Percentiles rank a stretch among this genome's conserved stretches.
phyloP scores from a whole-genome alignment of 2,329 filamentous ascomycete genomes.

The Macrophomina phaseolina region DNA sequence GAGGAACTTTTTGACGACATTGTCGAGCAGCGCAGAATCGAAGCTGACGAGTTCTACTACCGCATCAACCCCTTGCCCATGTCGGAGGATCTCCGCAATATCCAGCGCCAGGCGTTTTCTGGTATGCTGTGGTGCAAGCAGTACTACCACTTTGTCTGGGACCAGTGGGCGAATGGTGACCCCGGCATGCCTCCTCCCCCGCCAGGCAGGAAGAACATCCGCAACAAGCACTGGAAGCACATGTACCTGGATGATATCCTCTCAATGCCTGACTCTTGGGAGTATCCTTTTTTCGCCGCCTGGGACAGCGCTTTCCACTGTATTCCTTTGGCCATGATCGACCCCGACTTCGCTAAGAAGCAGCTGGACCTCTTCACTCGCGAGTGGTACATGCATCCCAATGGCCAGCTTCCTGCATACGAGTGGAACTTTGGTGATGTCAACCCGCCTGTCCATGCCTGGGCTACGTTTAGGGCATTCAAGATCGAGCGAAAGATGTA shows the following conservation, averaged over 20 bases:
- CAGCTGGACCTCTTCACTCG: constrained; percentile 94
- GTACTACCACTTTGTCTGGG: constrained; percentile 95
- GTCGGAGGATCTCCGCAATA: constrained; percentile 90
- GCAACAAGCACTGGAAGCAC: constrained; percentile 92
- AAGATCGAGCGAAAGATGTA: constrained; percentile 99
- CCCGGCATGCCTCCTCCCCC: constrained; percentile 87
- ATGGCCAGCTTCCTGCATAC: constrained; percentile 89
- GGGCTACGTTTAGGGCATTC: constrained; percentile 94
- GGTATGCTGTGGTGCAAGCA: constrained; percentile 99
- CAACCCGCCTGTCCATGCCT: constrained; percentile 94
- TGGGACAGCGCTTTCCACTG: constrained; percentile 99
- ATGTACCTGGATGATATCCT: constrained; percentile 93
- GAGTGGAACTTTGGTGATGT: constrained; percentile 99
- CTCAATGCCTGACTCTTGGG: constrained; percentile 98
- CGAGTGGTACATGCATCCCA: constrained; percentile 99
- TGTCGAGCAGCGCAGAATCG: constrained; percentile 82
- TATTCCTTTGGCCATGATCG: constrained; percentile 94
- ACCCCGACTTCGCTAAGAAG: constrained; percentile 97
- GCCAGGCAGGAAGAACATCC: constrained; percentile 75
- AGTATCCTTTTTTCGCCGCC: constrained; percentile 96
- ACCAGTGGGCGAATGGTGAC: constrained; percentile 96
- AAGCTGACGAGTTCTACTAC: constrained; percentile 96
- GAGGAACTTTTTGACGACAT: constrained; percentile 92
- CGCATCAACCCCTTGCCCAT: constrained; percentile 91
- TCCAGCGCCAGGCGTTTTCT: constrained; percentile 90